Evolutionary conservation across 2,329 filamentous ascomycete genomes (phyloP), one percentile per base, ranked within the genome.

Genomic region (Microcera coccophila): DNA sequence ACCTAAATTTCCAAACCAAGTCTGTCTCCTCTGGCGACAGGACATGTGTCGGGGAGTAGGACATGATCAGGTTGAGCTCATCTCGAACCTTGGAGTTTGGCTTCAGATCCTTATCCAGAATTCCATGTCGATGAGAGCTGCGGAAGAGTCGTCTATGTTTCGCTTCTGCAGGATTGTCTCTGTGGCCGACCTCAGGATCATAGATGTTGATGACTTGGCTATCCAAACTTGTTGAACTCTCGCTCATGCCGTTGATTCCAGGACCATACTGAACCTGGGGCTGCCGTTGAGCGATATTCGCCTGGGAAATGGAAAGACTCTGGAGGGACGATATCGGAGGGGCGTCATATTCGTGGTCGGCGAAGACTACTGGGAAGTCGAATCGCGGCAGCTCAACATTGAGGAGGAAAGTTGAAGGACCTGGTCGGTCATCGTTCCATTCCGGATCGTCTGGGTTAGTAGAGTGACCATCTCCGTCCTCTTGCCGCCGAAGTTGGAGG

Each of bases 71-170:
- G 60, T 97, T 95, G 22, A 98, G 73, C 64, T 96, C 90, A 64
- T 98, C 93, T 45, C 93, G 82, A 42, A 94, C 89, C 67, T 95
- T 95, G 21, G 93, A 87, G 57, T 98, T 97, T 0, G 93, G 93
- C 62, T 95, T 96, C 49, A 96, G 73, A 62, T 98, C 93, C 53
- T 93, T 87, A 65, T 98, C 94, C 51, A 97, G 73, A 36, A 93
- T 88, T n/a, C 90, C 89, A 53, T 94, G 95, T 21, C 94, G 82
- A 57, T 84, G 81, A 55, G 93, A 88, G 62, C 90, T 95, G 63
- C 93, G 83, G 54, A 97, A 90, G 18, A 98, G 75, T 48, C 90
- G 79, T 50, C 93, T 81, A 65, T 98, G 93, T 64, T 98, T 98
- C 60, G 85, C 88, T 66, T 98, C 93, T 10, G 90, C 90, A 1